These are phyloP conservation scores for Hypoxylon lenormandii DNA, from an alignment of 495 filamentous ascomycete species.

Conservation along the genomic window DNA sequence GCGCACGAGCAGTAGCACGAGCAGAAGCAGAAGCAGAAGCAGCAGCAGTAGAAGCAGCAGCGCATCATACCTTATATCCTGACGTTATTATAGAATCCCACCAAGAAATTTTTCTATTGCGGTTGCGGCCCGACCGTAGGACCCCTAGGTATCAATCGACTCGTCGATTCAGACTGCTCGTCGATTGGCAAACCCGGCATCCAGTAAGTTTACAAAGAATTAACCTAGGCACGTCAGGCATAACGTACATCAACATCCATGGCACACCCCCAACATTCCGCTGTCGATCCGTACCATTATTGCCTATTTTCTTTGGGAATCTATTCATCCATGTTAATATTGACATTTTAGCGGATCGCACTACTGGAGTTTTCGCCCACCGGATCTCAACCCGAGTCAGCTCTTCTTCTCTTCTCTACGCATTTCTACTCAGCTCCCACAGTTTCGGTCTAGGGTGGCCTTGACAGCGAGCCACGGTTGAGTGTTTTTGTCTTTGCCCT, in stretches of 20 bases:
- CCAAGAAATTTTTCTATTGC: constrained; percentile 18
- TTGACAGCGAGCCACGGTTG: constrained; percentile 20
- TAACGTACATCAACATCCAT: constrained; percentile 34
- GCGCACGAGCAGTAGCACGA: no score
- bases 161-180: constrained; percentile 3
- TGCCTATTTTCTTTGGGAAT: constrained; percentile 19
- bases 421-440: constrained; percentile 18
- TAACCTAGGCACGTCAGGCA: constrained; percentile 28
- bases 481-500: constrained; percentile 1
- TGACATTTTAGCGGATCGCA: constrained; percentile 41
- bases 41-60: not conserved
- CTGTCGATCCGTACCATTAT: constrained; percentile 37
- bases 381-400: constrained; percentile 40
- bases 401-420: constrained; percentile 16
- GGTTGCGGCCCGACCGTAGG: constrained; percentile 42
- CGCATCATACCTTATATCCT: constrained; percentile 23
- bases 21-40: no score
- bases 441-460: constrained; percentile 13
- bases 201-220: constrained; percentile 22
- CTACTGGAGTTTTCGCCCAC: constrained; percentile 33
- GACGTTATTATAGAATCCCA: constrained; percentile 15
- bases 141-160: constrained; percentile 1
- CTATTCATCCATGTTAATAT: constrained; percentile 46
- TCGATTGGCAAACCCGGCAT: constrained; percentile 18
- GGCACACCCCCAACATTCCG: constrained; percentile 26